Percentiles rank a stretch among this genome's conserved stretches.
phyloP scores from a whole-genome alignment of 2,329 filamentous ascomycete genomes.

The Orbilia quercus region DNA sequence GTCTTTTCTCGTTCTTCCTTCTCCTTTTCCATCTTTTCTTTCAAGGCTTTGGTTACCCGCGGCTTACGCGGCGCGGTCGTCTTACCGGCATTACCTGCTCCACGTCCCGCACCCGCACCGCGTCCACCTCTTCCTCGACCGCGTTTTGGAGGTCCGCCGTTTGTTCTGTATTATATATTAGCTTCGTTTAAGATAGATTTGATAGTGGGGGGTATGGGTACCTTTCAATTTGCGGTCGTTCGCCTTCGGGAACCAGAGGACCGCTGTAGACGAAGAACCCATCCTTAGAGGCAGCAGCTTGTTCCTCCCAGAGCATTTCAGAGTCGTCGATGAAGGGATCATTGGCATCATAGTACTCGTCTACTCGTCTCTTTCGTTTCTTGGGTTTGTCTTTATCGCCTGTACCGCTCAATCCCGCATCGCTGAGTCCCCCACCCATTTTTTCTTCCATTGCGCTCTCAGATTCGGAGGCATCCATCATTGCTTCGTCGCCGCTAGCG shows the following conservation, averaged over 20 bases:
- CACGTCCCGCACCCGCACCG: constrained; percentile 68
- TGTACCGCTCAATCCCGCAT: constrained; percentile 74
- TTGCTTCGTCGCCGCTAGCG: constrained; percentile 85
- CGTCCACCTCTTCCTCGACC: constrained; percentile 61
- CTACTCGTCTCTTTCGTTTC: constrained; percentile 83
- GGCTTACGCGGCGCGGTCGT: constrained; percentile 76
- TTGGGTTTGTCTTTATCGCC: constrained; percentile 69
- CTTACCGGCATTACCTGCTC: constrained; percentile 64
- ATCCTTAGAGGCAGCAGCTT: constrained; percentile 91
- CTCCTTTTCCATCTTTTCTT: constrained; percentile 81
- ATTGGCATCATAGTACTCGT: constrained; percentile 80
- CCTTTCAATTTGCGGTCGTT: constrained; percentile 77
- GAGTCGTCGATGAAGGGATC: constrained; percentile 92
- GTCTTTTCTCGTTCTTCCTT: constrained; percentile 76
- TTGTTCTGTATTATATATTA: constrained; percentile 68
- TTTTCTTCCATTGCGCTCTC: constrained; percentile 82
- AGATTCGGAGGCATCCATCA: constrained; percentile 76
- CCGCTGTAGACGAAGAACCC: constrained; percentile 99
- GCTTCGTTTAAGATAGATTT: no score
- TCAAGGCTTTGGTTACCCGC: constrained; percentile 85
- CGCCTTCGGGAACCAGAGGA: constrained; percentile 84
- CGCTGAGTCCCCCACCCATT: constrained; percentile 36
- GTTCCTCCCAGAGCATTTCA: constrained; percentile 93
- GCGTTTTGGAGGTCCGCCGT: constrained; percentile 74
- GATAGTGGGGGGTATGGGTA: no score